Evolutionary conservation across 2,329 filamentous ascomycete species (phyloP).

Genomic region (Fusarium sublunatum): DNA sequence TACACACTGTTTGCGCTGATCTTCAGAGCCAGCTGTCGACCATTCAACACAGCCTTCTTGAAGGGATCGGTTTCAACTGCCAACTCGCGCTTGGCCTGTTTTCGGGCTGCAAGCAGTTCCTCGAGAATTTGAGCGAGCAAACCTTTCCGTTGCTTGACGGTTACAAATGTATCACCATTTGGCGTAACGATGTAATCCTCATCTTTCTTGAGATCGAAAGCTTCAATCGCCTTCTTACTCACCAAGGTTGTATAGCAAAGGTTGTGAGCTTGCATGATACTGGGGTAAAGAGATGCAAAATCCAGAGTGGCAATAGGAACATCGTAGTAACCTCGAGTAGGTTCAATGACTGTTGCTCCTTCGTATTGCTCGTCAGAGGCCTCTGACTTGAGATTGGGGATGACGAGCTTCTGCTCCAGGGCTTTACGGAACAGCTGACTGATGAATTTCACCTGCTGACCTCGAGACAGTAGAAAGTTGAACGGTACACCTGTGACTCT

Average conservation of each 20-base stretch:
- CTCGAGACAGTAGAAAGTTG: constrained; percentile 89
- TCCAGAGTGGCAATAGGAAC: constrained; percentile 96
- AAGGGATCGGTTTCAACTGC: constrained; percentile 92
- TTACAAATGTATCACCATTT: constrained; percentile 93
- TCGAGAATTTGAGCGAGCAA: constrained; percentile 95
- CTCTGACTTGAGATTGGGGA: constrained; percentile 83
- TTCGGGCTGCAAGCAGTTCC: constrained; percentile 90
- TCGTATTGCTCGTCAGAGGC: constrained; percentile 89
- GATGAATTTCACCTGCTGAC: constrained; percentile 97
- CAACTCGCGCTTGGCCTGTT: constrained; percentile 91
- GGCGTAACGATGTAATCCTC: constrained; percentile 97
- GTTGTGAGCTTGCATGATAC: constrained; percentile 99
- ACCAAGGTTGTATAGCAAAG: constrained; percentile 96
- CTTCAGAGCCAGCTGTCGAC: constrained; percentile 95
- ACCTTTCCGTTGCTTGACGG: constrained; percentile 87
- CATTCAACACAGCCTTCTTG: constrained; percentile 97
- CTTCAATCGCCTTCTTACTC: constrained; percentile 76
- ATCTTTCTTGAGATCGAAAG: constrained; percentile 81
- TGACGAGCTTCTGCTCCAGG: constrained; percentile 90
- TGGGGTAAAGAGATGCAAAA: constrained; percentile 98
- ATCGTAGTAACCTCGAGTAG: constrained; percentile 91
- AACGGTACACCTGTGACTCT: constrained; percentile 99
- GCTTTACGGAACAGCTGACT: constrained; percentile 97
- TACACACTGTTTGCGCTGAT: constrained; percentile 98
- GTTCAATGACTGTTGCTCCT: constrained; percentile 97